Conservation (phyloP, 1,139 yeast genomes). For the Debaryomyces singareniensis region DNA sequence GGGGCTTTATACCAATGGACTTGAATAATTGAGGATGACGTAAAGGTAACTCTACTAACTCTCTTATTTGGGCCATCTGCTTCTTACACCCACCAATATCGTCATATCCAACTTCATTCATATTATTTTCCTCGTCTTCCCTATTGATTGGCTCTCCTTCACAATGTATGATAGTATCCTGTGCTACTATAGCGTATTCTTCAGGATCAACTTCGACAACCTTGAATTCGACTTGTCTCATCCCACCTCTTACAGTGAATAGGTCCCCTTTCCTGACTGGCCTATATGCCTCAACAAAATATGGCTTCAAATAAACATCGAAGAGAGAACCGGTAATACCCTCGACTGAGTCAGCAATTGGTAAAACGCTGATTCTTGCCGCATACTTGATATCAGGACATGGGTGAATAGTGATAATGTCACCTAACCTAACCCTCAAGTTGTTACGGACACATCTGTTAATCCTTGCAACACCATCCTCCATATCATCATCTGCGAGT, state of each 20-base stretch:
- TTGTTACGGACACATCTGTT: slow-evolving; percentile 96
- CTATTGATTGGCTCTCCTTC: slow-evolving; percentile 99
- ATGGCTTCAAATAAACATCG: slow-evolving; percentile 94
- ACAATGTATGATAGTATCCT: slow-evolving; percentile 95
- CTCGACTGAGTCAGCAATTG: slow-evolving; percentile 96
- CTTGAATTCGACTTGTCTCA: slow-evolving; percentile 98
- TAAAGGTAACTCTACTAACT: slow-evolving; percentile 90
- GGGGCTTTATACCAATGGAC: slow-evolving; percentile 96
- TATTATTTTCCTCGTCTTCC: slow-evolving; percentile 95
- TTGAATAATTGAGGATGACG: slow-evolving; percentile 97
- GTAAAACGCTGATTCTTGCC: slow-evolving; percentile 86
- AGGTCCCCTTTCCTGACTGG: slow-evolving; percentile 98
- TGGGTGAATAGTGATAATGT: slow-evolving; percentile 83
- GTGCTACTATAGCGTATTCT: slow-evolving; percentile 96
- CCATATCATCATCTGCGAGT: slow-evolving; percentile 93
- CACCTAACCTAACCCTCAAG: slow-evolving; percentile 90
- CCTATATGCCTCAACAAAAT: slow-evolving; percentile 97
- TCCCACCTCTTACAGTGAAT: slow-evolving; percentile 93
- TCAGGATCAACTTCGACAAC: slow-evolving; percentile 98
- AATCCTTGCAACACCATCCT: slow-evolving; percentile 89
- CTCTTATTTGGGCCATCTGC: slow-evolving; percentile 98
- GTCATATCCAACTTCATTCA: slow-evolving; percentile 96
- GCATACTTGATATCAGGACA: slow-evolving; percentile 98
- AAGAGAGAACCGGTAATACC: slow-evolving; percentile 97
- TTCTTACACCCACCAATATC: slow-evolving; percentile 99